Evolutionary conservation across 2,329 filamentous ascomycete genomes (phyloP).

Genomic region (Fusarium denticulatum): DNA sequence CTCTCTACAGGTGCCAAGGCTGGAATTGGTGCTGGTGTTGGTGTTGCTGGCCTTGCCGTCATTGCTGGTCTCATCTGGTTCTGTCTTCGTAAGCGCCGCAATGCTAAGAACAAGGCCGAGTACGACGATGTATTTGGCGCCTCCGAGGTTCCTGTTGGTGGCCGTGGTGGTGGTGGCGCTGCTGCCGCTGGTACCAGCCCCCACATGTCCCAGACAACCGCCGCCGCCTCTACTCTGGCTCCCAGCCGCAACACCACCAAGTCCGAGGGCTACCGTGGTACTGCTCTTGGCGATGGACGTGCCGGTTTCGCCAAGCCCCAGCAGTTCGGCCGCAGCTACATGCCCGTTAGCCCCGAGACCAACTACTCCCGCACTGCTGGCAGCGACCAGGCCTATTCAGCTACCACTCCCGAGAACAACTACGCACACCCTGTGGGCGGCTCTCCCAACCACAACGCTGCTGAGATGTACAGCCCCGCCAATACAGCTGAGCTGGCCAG

Average conservation of each 20-base stretch:
- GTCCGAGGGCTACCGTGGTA: slow-evolving; percentile 53
- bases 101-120: slow-evolving; percentile 46
- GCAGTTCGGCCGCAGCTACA: slow-evolving; percentile 47
- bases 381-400: slow-evolving; percentile 22
- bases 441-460: slow-evolving; percentile 33
- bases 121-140: slow-evolving; percentile 54
- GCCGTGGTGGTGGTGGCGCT: slow-evolving; percentile 35
- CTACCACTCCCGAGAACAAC: slow-evolving; percentile 36
- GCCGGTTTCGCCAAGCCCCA: slow-evolving; percentile 53
- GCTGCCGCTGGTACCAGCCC: slow-evolving; percentile 31
- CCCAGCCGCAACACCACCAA: slow-evolving; percentile 43
- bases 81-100: slow-evolving; percentile 46
- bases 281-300: slow-evolving; percentile 52
- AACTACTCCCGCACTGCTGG: slow-evolving; percentile 32
- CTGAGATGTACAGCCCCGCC: slow-evolving; percentile 39
- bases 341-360: slow-evolving; percentile 40
- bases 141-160: slow-evolving; percentile 56
- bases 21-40: slow-evolving; percentile 55
- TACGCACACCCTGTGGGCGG: slow-evolving; percentile 39
- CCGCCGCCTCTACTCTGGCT: slow-evolving; percentile 39
- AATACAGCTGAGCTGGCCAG: slow-evolving; percentile 49
- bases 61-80: slow-evolving; percentile 46
- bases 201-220: slow-evolving; percentile 47
- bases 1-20: slow-evolving; percentile 56
- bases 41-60: slow-evolving; percentile 49